These are phyloP conservation scores for Fonsecaea erecta DNA, from an alignment of 2,329 filamentous ascomycete species.

Conservation along the genomic window DNA sequence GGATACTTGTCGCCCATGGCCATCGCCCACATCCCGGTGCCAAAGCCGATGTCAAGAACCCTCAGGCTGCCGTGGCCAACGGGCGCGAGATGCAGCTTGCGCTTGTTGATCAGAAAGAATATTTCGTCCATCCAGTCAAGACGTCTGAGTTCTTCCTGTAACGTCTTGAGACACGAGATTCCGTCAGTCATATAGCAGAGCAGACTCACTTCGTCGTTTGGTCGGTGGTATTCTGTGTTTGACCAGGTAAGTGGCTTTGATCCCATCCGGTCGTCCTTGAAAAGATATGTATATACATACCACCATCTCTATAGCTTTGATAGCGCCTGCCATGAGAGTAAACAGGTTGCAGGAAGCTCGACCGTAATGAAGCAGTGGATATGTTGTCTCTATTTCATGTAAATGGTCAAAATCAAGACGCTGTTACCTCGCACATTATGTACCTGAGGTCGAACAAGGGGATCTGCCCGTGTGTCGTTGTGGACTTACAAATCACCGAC, in stretches of 20 bases:
- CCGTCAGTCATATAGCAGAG: background rate
- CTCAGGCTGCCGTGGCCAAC: slow-evolving; percentile 24
- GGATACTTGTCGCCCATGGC: slow-evolving; percentile 45
- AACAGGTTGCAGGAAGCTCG: slow-evolving; percentile 1
- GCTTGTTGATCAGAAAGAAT: slow-evolving; percentile 19
- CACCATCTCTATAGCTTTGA: slow-evolving; percentile 6
- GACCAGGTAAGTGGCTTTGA: background rate
- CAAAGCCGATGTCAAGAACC: slow-evolving; percentile 44
- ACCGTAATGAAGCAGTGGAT: background rate
- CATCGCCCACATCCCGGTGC: slow-evolving; percentile 46
- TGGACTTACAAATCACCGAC: background rate
- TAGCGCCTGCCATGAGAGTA: slow-evolving; percentile 9
- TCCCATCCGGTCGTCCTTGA: background rate
- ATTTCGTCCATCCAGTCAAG: slow-evolving; percentile 44
- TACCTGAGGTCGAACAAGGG: background rate
- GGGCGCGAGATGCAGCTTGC: slow-evolving; percentile 40
- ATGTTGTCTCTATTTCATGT: background rate
- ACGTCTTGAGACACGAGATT: background rate
- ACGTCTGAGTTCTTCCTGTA: slow-evolving; percentile 43
- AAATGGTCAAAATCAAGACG: background rate
- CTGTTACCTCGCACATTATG: background rate
- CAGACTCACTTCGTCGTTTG: slow-evolving; percentile 6
- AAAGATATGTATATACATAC: background rate
- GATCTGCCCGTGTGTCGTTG: background rate
- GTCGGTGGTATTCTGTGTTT: slow-evolving; percentile 2